Percentiles rank a stretch among this genome's conserved stretches.
Evolutionary conservation across 2,329 filamentous ascomycete species (phyloP).

Genomic region (Microdochium trichocladiopsis): DNA sequence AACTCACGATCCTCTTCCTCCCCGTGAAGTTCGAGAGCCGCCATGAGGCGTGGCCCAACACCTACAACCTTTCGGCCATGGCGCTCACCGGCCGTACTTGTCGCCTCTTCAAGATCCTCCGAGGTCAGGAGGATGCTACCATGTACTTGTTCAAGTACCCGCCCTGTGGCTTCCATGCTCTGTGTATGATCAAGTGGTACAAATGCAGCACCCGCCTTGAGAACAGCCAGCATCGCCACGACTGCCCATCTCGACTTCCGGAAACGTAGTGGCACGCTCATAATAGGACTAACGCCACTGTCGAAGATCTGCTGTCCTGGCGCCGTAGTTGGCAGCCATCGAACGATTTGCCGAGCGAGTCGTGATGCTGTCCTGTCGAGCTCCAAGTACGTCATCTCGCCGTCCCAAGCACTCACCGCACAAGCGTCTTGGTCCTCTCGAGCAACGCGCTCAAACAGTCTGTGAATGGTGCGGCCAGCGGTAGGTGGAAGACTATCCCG

Average conservation of each 20-base stretch:
- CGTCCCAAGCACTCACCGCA: slow-evolving; percentile 1
- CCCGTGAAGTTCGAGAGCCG: slow-evolving; percentile 16
- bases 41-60: slow-evolving; percentile 18
- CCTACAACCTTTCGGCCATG: slow-evolving; percentile 21
- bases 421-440: neutral
- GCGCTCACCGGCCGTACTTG: slow-evolving; percentile 32
- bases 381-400: neutral
- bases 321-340: slow-evolving; percentile 1
- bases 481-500: neutral
- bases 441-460: neutral
- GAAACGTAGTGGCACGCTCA: slow-evolving; percentile 6
- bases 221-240: slow-evolving; percentile 8
- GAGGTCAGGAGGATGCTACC: slow-evolving; percentile 36
- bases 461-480: neutral
- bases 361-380: slow-evolving; percentile 3
- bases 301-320: neutral
- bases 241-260: slow-evolving; percentile 7
- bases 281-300: neutral
- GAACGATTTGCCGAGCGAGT: no score
- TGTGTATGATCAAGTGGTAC: slow-evolving; percentile 8
- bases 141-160: slow-evolving; percentile 34
- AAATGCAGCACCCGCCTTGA: no score
- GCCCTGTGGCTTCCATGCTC: slow-evolving; percentile 31
- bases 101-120: slow-evolving; percentile 31
- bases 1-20: slow-evolving; percentile 31